Base-by-base conservation (phyloP, 2,329 filamentous ascomycete genomes). In the Sclerotinia nivalis region DNA sequence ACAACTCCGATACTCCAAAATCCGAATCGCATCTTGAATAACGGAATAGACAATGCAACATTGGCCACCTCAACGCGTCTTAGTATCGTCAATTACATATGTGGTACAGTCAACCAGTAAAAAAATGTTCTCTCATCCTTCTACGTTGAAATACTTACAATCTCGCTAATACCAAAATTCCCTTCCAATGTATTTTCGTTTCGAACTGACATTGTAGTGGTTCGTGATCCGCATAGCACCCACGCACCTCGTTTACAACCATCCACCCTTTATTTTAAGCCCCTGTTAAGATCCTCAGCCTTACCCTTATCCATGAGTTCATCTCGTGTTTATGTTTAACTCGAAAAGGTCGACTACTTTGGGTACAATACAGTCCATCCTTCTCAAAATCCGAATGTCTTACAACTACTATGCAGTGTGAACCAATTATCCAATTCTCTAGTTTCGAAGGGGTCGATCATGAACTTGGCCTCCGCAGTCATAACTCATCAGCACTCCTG, bases 251-350 rank as follows among this genome's bases (percentile, higher is more conserved):
- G 49, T 66, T 66, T 55, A 43, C 50, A 58, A 22, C 28, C 37
- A 58, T 20, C 52, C 64, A 45, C 50, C 40, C 52, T 18, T 66
- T 31, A 43, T 18, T 31, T 45, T n/a, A n/a, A 45, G 37, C 34
- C 50, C 50, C 50, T 43, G 37, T 13, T 45, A 10, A 45, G 64
- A 56, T 58, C 25, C 49, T 66, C 64, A 66, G 64, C 64, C 64
- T 58, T 40, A 40, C n/a, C 47, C 37, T 58, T 45, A 45, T 66
- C 50, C 64, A 58, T 56, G 50, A 45, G 64, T 66, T 66, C 64
- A 56, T 66, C 64, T 66, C 64, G 50, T 66, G 62, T 45, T 40
- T n/a, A 40, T 66, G 37, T 45, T 34, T 22, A 34, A 66, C 47
- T 45, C 49, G 37, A 45, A 12, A 43, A 22, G 22, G 40, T 31